Conservation (phyloP, 129 eudicot genomes). For the Helianthus tuberosus region DNA sequence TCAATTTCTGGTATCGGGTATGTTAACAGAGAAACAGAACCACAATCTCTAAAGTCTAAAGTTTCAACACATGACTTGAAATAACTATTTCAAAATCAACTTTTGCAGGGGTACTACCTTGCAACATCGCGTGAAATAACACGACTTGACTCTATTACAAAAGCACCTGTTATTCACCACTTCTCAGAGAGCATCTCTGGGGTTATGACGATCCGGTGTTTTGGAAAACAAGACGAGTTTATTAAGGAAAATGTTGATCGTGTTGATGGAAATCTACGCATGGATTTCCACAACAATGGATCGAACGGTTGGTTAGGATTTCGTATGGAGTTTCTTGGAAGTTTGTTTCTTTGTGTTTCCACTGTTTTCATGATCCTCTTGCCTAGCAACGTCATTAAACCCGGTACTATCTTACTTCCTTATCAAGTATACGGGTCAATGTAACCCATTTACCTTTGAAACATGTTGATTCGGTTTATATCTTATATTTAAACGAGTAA, state of each 20-base stretch:
- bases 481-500: no score
- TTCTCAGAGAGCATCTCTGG: slow-evolving; percentile 74
- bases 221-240: slow-evolving; percentile 54
- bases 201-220: slow-evolving; percentile 63
- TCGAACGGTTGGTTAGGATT: slow-evolving; percentile 79
- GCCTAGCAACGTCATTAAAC: slow-evolving; percentile 51
- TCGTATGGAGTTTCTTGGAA: slow-evolving; percentile 68
- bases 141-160: slow-evolving; percentile 65
- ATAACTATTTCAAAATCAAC: not conserved
- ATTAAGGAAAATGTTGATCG: slow-evolving; percentile 50
- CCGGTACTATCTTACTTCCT: slow-evolving; percentile 42
- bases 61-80: not conserved
- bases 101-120: slow-evolving; percentile 58
- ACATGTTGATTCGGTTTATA: not conserved
- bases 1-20: slow-evolving; percentile 84
- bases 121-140: slow-evolving; percentile 77
- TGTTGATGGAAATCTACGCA: slow-evolving; percentile 56
- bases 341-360: slow-evolving; percentile 54
- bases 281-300: slow-evolving; percentile 68
- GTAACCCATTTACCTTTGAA: not conserved
- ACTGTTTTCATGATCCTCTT: slow-evolving; percentile 60
- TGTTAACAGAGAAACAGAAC: slow-evolving; percentile 1
- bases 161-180: slow-evolving; percentile 72
- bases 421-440: not conserved
- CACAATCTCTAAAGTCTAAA: no score